Evolutionary conservation across 2,329 filamentous ascomycete species (phyloP), one percentile per base, ranked within the genome.

Genomic region (Claviceps digitariae): DNA sequence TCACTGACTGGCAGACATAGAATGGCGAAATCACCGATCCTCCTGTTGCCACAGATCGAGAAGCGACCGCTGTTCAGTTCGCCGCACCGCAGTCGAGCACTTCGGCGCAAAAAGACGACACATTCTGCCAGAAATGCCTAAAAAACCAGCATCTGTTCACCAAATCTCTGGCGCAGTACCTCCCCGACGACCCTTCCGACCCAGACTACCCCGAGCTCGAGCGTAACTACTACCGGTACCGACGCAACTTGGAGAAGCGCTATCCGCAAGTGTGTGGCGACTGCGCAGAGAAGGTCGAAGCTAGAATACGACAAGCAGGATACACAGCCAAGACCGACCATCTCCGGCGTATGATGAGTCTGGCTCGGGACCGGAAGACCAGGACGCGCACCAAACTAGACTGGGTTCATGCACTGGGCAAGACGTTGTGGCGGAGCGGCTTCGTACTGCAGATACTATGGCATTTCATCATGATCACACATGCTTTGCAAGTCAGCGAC

Each of bases 1-100:
- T 34, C 31, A 34, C 31, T 34, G 10, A 1, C 56, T 62, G 48
- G 61, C 48, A 3, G 1, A 13, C 10, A 55, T 62, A 93, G 86
- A 81, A 88, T 66, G 91, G 91, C 62, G 83, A 94, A 50, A 93
- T 97, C 59, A 86, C 87, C 53, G 91, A 98, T 67, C 88, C 90
- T 27, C 90, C 88, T 2, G 74, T 83, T 25, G 70, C 76, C 21
- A 79, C 79, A 55, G 55, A 71, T 61, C 58, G 68, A 56, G 66
- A 72, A 61, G 65, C 72, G 52, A 64, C 69, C 56, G 63, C 66
- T 41, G 63, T 69, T n/a, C 68, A 70, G 54, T 83, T 74, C 65
- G 77, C 73, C 51, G 70, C 51, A 62, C 72, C 48, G 69, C 70
- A 57, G 59, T 72, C 59, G 53, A 61, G 47, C 51, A 55, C 17